Percentiles rank a stretch among this genome's conserved stretches.
Evolutionary conservation across 345 rosid genomes (phyloP).

Genomic region (Boechera retrofracta): DNA sequence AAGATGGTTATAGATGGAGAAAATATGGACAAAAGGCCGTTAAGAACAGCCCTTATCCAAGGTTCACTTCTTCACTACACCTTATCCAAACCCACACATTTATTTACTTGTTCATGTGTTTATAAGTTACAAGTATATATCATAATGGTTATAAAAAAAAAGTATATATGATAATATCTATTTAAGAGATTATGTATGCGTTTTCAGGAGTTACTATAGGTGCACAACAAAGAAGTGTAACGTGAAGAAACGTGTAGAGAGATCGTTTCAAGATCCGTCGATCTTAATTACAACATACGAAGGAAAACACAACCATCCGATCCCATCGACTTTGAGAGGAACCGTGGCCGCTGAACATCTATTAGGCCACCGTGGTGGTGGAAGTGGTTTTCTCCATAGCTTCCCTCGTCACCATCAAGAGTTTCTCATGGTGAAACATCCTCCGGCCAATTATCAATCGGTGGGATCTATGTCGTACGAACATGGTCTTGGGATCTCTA

Average conservation of each 20-base stretch:
- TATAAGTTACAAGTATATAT: neutral
- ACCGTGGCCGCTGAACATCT: conserved; percentile 35
- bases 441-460: conserved; percentile 4
- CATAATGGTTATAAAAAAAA: neutral
- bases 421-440: conserved; percentile 30
- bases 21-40: conserved; percentile 90
- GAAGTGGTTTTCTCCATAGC: conserved; percentile 20
- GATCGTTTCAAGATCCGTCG: conserved; percentile 81
- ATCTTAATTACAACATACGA: conserved; percentile 79
- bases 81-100: neutral
- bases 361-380: conserved; percentile 29
- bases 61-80: conserved; percentile 48
- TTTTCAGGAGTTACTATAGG: conserved; percentile 77
- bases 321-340: conserved; percentile 70
- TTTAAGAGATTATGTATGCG: neutral
- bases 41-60: conserved; percentile 74
- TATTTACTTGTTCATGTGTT: conserved; percentile 6
- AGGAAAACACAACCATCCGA: conserved; percentile 82
- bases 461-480: conserved; percentile 20
- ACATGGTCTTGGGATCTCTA: conserved; percentile 17
- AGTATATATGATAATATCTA: neutral
- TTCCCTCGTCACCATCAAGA: conserved; percentile 36
- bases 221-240: conserved; percentile 89
- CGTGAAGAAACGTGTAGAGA: conserved; percentile 86
- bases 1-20: conserved; percentile 89